Conservation (phyloP, 306 rosid genomes). For the Ormosia semicastrata region DNA sequence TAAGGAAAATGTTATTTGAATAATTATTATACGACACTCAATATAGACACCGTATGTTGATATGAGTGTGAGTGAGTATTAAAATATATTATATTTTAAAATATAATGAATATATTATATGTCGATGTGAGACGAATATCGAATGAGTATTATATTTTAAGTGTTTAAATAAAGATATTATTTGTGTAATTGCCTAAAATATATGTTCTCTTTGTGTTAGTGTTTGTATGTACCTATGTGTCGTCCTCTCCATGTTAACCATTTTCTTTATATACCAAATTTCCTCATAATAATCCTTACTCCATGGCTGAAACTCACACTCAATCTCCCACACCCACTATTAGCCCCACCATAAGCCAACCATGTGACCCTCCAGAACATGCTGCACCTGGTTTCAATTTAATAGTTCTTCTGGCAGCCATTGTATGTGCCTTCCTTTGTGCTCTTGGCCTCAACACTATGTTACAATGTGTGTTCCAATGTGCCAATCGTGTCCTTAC, state of each 20-base stretch:
- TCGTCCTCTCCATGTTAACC: conserved; percentile 4
- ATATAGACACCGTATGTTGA: too few relatives aligned
- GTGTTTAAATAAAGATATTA: too few relatives aligned
- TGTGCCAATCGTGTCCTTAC: conserved; percentile 53
- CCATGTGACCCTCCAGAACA: neutral
- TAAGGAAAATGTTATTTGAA: too few relatives aligned
- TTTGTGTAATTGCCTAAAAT: too few relatives aligned
- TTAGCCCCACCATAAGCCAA: conserved; percentile 22
- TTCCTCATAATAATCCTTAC: neutral
- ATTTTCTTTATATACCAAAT: conserved; percentile 5
- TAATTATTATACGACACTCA: too few relatives aligned
- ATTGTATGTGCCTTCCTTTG: conserved; percentile 68
- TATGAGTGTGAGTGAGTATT: too few relatives aligned
- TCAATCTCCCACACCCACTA: conserved; percentile 27
- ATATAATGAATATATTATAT: too few relatives aligned
- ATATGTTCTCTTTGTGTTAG: neutral
- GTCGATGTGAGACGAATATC: too few relatives aligned
- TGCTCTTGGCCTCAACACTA: conserved; percentile 77
- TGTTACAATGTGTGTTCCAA: conserved; percentile 62
- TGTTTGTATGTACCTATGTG: neutral
- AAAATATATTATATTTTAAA: too few relatives aligned
- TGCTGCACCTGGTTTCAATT: conserved; percentile 31
- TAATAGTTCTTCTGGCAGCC: conserved; percentile 60
- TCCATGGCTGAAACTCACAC: conserved; percentile 41
- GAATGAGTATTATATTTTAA: too few relatives aligned